Conservation (phyloP, 2,329 filamentous ascomycete genomes). For the Bipolaris victoriae region DNA sequence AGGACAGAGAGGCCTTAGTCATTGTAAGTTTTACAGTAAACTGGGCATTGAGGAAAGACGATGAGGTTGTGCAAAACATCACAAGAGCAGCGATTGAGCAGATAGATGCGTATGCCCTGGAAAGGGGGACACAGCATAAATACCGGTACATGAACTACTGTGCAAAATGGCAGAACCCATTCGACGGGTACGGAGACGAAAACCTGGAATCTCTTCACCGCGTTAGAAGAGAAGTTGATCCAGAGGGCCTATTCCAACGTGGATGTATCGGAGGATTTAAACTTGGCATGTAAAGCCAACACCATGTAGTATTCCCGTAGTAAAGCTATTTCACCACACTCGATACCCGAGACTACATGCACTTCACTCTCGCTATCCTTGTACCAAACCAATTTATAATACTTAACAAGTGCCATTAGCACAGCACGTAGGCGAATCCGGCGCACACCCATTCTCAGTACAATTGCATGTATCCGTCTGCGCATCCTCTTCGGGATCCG, state of each 20-base stretch:
- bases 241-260: slow-evolving; percentile 45
- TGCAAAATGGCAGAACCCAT: slow-evolving; percentile 46
- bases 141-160: slow-evolving; percentile 48
- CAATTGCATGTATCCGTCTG: slow-evolving; percentile 4
- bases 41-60: slow-evolving; percentile 37
- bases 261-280: slow-evolving; percentile 47
- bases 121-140: slow-evolving; percentile 21
- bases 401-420: not conserved
- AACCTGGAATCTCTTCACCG: slow-evolving; percentile 34
- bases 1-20: slow-evolving; percentile 35
- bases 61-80: slow-evolving; percentile 35
- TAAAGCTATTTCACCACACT: too few relatives aligned
- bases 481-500: slow-evolving; percentile 5
- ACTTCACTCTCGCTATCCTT: too few relatives aligned
- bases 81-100: slow-evolving; percentile 37
- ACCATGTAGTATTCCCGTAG: too few relatives aligned
- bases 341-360: too few relatives aligned
- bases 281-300: slow-evolving; percentile 8
- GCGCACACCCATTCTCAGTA: slow-evolving; percentile 3
- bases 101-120: slow-evolving; percentile 40
- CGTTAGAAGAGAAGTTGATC: slow-evolving; percentile 46
- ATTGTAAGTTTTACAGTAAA: slow-evolving; percentile 46
- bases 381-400: too few relatives aligned
- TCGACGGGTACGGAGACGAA: slow-evolving; percentile 40
- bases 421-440: not conserved